Base-by-base conservation (phyloP, 345 rosid species). In the Citrus sp. region DNA sequence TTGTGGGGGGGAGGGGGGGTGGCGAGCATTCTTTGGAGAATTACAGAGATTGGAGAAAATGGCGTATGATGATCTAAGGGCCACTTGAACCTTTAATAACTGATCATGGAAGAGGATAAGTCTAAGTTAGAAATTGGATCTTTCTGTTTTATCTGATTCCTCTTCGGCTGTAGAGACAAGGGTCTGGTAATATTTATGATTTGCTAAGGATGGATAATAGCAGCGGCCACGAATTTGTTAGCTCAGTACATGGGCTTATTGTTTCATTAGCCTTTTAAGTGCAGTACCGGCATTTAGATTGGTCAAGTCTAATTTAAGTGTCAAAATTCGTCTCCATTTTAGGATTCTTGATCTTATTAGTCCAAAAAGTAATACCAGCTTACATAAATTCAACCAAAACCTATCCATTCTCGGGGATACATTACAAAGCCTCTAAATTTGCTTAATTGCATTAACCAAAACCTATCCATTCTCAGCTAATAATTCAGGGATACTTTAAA, bases 1-100 rank as follows among this genome's bases (percentile, higher is more conserved):
- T 6, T 5, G 0, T 1, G 0, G 38, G 1, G 7, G 7, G 2
- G 8, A 8, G 38, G 5, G n/a, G n/a, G n/a, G n/a, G n/a, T n/a
- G 7, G 54, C 34, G 4, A 4, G 49, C 16, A 24, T 37, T 7
- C 37, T 38, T 35, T 59, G 37, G 30, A 60, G 24, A 38, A 63
- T 14, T 24, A 24, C 38, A 25, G 55, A 38, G 54, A 38, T 37
- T 24, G 16, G 55, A 38, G 60, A 35, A n/a, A 59, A 35, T 38
- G 4, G 49, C 24, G 13, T 35, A 8, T 13, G 54, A 35, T n/a
- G 30, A n/a, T 73, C 65, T 32, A 10, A 19, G 22, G 54, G 12
- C 28, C 27, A 32, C 38, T 49, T 30, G 75, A 55, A 18, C 18
- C 65, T 32, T 24, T 21, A 72, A 56, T 56, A 35, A 28, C 59